Base-by-base conservation (phyloP, 768 basidiomycete genomes). In the Mycena metata region DNA sequence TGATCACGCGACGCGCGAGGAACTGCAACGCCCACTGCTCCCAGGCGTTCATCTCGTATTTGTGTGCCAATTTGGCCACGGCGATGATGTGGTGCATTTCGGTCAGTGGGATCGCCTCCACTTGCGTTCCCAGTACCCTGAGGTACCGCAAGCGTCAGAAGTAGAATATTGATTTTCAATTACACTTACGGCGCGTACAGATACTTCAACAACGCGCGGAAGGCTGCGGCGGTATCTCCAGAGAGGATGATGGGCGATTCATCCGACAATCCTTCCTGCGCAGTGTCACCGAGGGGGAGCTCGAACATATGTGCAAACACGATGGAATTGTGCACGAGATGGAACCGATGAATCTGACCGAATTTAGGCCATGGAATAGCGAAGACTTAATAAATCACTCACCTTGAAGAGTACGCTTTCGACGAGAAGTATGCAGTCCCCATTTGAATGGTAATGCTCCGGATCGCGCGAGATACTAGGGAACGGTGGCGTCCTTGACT, bases 181-280 rank as follows among this genome's bases (percentile, higher is more conserved):
- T 24, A 39, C 17, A 62, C 60, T 23, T 17, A 49, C 36, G 36
- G 36, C 36, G 60, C 49, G 41, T 62, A 62, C 35, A 62, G 42
- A 50, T 62, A 62, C 33, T 60, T 60, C 24, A 60, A 21, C 39
- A 60, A 17, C 8, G 49, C 35, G 21, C 60, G 60, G 49, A 61
- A 62, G 19, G 33, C 26, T 23, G 7, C 23, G 23, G 41, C 60
- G 23, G 8, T 26, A 12, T 62, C 60, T 16, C 50, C 60, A 6
- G 41, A 17, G n/a, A 62, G 49, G 36, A 62, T 39, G 39, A 62
- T 62, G 24, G 60, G 60, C 23, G 45, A 45, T 43, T 62, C 60
- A 33, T 62, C 60, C 19, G 60, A 62, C n/a, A 6, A 1, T 24
- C 60, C 60, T 61, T 61, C 50, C 35, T 24, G 36, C 24, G 12